Percentiles rank a stretch among this genome's conserved stretches.
Conservation (phyloP, 768 basidiomycete species). For the Dioszegia aurantiaca region DNA sequence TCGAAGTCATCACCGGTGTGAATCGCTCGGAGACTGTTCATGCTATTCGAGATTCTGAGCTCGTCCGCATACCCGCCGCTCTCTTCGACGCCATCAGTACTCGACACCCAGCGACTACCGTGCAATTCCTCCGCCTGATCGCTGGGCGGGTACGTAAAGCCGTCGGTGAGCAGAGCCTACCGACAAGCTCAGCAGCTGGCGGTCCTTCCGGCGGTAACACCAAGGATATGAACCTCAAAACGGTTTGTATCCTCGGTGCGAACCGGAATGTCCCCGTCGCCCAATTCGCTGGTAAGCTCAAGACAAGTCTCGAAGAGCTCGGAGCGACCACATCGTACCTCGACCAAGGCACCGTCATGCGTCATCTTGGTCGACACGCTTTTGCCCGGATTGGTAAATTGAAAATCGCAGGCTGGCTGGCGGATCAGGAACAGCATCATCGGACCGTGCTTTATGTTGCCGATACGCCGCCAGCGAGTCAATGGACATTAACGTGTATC, state of each 20-base stretch:
- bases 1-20: constrained; percentile 93
- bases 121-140: constrained; percentile 58
- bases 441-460: constrained; percentile 93
- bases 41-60: constrained; percentile 95
- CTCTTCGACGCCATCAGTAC: constrained; percentile 85
- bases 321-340: constrained; percentile 91
- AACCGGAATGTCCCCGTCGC: constrained; percentile 84
- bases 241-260: constrained; percentile 85
- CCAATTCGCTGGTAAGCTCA: constrained; percentile 83
- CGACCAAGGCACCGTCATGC: constrained; percentile 88
- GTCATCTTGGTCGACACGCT: constrained; percentile 87
- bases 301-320: constrained; percentile 80
- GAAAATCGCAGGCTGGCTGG: constrained; percentile 89
- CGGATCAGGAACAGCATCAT: constrained; percentile 77
- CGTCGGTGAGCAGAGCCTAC: constrained; percentile 54
- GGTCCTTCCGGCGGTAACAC: background rate
- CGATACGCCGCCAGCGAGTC: constrained; percentile 87
- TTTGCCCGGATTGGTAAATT: constrained; percentile 96
- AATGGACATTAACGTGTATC: constrained; percentile 98
- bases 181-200: constrained; percentile 4
- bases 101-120: constrained; percentile 51
- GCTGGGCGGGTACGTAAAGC: constrained; percentile 86
- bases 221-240: constrained; percentile 53
- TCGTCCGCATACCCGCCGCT: constrained; percentile 94
- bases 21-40: constrained; percentile 85